Percentiles rank a stretch among this genome's conserved stretches.
These are phyloP conservation scores for Cyamopsis tetragonoloba DNA, from an alignment of 306 rosid genomes.

Conservation along the genomic window DNA sequence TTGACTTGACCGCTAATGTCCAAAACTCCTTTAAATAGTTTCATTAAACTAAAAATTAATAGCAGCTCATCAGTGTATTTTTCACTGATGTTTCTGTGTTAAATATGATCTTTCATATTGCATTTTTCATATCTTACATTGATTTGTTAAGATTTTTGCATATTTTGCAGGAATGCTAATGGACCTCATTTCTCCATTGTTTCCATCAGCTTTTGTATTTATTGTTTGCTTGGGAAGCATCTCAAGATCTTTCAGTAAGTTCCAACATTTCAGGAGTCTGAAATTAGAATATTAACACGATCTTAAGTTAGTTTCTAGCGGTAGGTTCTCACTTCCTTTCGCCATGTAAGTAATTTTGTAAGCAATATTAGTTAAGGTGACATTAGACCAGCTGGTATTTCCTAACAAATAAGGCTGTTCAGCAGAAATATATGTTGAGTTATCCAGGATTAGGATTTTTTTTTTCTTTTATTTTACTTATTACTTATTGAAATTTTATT, in stretches of 20 bases:
- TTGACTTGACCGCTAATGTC: not conserved
- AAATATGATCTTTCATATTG: conserved; percentile 6
- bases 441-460: conserved; percentile 13
- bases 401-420: conserved; percentile 2
- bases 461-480: not conserved
- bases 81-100: not conserved
- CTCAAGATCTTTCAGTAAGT: conserved; percentile 99
- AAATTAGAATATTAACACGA: conserved; percentile 4
- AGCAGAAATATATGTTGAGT: not conserved
- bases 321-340: not conserved
- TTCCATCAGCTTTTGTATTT: conserved; percentile 81
- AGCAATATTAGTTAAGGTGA: not conserved
- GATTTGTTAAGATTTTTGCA: conserved; percentile 21
- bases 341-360: not conserved
- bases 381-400: not conserved
- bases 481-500: not conserved
- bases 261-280: not conserved
- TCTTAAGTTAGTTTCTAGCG: not conserved
- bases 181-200: conserved; percentile 94
- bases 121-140: not conserved
- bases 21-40: not conserved
- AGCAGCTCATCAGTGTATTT: not conserved
- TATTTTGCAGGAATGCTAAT: conserved; percentile 85
- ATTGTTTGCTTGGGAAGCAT: conserved; percentile 92
- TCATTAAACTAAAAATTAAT: not conserved